phyloP scores from a whole-genome alignment of 371 early-diverging fungal species.

The Mucor circinelloides region DNA sequence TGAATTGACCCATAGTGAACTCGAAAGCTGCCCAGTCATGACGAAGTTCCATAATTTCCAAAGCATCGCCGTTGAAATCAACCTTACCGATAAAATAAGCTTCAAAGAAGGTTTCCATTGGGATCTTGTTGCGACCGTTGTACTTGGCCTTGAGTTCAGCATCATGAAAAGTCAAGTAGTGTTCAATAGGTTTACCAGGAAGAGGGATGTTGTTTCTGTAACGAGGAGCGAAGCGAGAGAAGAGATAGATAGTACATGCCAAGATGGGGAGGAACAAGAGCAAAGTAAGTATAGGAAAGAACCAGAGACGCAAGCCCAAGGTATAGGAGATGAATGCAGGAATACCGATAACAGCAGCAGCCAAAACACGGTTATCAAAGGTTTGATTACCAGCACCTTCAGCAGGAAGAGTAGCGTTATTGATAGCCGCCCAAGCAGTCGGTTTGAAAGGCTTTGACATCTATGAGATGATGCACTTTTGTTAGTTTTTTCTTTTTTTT shows the following conservation, averaged over 20 bases:
- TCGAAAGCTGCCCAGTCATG: conserved; percentile 94
- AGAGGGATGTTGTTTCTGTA: conserved; percentile 73
- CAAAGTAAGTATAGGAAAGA: conserved; percentile 63
- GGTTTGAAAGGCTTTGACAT: conserved; percentile 48
- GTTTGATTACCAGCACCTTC: conserved; percentile 82
- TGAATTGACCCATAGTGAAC: conserved; percentile 81
- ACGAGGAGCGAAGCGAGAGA: conserved; percentile 69
- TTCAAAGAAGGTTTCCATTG: conserved; percentile 96
- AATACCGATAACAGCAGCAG: conserved; percentile 54
- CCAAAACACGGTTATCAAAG: conserved; percentile 66
- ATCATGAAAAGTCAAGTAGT: conserved; percentile 88
- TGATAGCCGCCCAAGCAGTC: conserved; percentile 59
- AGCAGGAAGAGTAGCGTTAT: conserved; percentile 67
- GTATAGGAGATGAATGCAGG: conserved; percentile 66
- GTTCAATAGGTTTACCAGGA: conserved; percentile 80
- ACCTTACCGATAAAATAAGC: conserved; percentile 94
- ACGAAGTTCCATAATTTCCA: conserved; percentile 88
- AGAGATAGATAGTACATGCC: conserved; percentile 65
- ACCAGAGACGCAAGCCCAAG: conserved; percentile 58
- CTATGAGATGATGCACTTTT: conserved; percentile 1
- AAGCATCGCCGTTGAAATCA: conserved; percentile 86
- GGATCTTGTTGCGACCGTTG: conserved; percentile 84
- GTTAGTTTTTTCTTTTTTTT: background rate
- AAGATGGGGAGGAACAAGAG: conserved; percentile 70
- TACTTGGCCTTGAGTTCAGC: conserved; percentile 72